phyloP scores from a whole-genome alignment of 306 rosid species.

The Senna siamea region DNA sequence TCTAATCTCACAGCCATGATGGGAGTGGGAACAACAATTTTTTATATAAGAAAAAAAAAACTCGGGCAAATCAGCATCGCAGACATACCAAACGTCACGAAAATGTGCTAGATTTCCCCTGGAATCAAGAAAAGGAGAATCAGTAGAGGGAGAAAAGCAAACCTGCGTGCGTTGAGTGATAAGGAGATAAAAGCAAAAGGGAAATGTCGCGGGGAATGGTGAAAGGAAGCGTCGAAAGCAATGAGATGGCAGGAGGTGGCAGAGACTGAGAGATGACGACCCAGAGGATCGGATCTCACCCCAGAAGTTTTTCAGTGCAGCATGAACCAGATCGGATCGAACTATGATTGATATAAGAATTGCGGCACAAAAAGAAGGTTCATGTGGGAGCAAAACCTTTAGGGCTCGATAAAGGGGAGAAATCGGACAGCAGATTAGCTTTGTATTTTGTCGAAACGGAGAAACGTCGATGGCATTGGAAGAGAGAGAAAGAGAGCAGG shows the following conservation, averaged over 20 bases:
- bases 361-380: neutral
- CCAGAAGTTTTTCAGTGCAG: neutral
- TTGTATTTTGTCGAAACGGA: neutral
- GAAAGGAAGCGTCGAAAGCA: neutral
- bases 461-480: constrained; percentile 18
- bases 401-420: constrained; percentile 17
- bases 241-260: too few relatives aligned
- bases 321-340: constrained; percentile 33
- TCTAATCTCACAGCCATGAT: neutral
- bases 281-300: constrained; percentile 37
- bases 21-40: neutral
- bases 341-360: neutral
- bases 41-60: neutral
- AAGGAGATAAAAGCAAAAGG: too few relatives aligned
- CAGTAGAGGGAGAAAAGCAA: neutral
- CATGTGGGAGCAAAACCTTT: constrained; percentile 5
- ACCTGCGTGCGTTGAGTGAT: neutral
- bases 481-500: constrained; percentile 7
- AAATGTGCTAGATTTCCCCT: constrained; percentile 16
- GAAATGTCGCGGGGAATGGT: neutral
- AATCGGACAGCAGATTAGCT: neutral
- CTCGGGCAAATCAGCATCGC: constrained; percentile 15
- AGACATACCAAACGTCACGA: constrained; percentile 25
- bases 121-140: neutral
- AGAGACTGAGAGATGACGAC: constrained; percentile 8